Base-by-base conservation (phyloP, 1,284 basidiomycete genomes). In the Trametes pubescens region DNA sequence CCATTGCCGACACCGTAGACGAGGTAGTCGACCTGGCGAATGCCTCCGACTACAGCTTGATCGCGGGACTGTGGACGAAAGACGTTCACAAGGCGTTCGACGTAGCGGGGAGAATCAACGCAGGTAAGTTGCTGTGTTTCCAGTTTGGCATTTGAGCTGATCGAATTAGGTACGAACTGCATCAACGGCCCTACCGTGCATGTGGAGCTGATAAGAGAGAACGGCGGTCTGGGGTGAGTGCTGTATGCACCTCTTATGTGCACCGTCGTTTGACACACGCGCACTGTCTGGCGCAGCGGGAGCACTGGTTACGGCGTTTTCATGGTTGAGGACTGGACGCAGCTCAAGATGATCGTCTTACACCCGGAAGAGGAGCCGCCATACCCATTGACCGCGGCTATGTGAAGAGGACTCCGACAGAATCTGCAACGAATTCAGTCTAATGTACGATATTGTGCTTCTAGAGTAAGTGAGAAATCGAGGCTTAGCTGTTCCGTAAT, bases 11-110 rank as follows among this genome's bases (percentile, higher is more conserved):
- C 40, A 82, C 80, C 0, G 68, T 82, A 13, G 83, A 86, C 29
- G 84, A 86, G 69, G 84, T 83, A 0, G 74, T 86, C 16, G 80
- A 84, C 37, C 71, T 84, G 5, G 84, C 84, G 4, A 87, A 90
- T 68, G 78, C 80, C 11, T 81, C 84, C 0, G 82, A 84, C 0
- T 89, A 86, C 67, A 83, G 84, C 1, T 72, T 90, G 34, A 76
- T 78, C 2, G 80, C 86, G 0, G 75, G 80, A 1, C 66, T 90
- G 10, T 90, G 86, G 85, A 85, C 86, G 0, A 72, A 69, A 1
- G 80, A 88, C 69, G 61, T 84, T 13, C 76, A 80, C 65, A 72
- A 71, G 26, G 86, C 82, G 1, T 75, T 84, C 58, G 71, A 81
- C 10, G 78, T 89, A 7, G 84, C 86, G 10, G 73, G 76, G 21